These are phyloP conservation scores for Fusarium sublunatum DNA, from an alignment of 2,329 filamentous ascomycete genomes.

Conservation along the genomic window DNA sequence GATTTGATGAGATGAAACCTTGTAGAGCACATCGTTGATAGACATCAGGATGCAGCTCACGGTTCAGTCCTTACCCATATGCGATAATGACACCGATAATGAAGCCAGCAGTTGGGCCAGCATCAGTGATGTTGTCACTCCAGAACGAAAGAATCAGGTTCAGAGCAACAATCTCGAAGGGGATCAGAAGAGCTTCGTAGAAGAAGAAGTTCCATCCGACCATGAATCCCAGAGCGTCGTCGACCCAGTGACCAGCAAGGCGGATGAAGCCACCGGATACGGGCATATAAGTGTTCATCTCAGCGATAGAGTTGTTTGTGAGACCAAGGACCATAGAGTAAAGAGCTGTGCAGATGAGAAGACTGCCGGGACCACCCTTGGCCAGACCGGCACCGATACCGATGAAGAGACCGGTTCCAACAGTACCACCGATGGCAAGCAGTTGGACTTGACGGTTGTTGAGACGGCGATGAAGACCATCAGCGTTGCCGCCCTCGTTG, in stretches of 20 bases:
- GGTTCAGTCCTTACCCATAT: constrained; percentile 36
- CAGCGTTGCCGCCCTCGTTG: constrained; percentile 22
- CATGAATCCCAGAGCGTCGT: constrained; percentile 41
- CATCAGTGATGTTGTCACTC: constrained; percentile 28
- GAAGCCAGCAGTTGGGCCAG: constrained; percentile 47
- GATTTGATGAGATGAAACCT: constrained; percentile 10
- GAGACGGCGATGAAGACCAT: constrained; percentile 38
- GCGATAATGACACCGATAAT: constrained; percentile 36
- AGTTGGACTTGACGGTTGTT: constrained; percentile 41
- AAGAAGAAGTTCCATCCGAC: constrained; percentile 51
- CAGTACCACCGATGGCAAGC: constrained; percentile 32
- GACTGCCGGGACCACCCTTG: constrained; percentile 34
- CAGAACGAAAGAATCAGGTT: constrained; percentile 50
- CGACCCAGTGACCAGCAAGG: constrained; percentile 38
- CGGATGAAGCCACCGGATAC: constrained; percentile 39
- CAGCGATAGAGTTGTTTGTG: constrained; percentile 40
- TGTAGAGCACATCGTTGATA: constrained; percentile 35
- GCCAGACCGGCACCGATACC: constrained; percentile 38
- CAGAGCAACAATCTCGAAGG: constrained; percentile 49
- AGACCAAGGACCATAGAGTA: constrained; percentile 37
- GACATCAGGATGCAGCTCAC: constrained; percentile 31
- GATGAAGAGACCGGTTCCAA: constrained; percentile 37
- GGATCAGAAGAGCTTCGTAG: constrained; percentile 49
- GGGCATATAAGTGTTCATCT: constrained; percentile 41
- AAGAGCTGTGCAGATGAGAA: constrained; percentile 35